Base-by-base conservation (phyloP, 208 protist species). In the Tritrichomonas musculus region DNA sequence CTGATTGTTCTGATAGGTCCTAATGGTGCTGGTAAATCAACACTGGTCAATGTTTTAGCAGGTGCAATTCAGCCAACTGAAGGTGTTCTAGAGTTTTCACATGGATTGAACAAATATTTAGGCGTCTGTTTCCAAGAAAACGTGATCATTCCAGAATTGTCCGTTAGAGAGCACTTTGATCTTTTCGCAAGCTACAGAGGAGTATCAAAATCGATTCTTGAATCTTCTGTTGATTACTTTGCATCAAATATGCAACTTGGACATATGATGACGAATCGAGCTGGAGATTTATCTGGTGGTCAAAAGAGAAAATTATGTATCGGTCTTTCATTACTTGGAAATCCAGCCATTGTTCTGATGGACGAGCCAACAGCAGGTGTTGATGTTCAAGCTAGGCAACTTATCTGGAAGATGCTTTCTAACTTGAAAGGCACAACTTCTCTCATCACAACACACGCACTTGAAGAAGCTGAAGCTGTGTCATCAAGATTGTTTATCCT, bases 291-390 rank as follows among this genome's bases (percentile, higher is more conserved):
- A 49, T 92, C 77, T n/a, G 77, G 77, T 92, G 77, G 77, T 64
- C 41, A 92, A 27, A 92, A 92, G 47, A 92, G 77, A 92, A 92
- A 92, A 39, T 44, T 92, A 49, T 64, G 77, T 44, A 60, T 92
- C 55, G 77, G n/a, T 30, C 47, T 92, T 22, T 33, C 77, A n/a
- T 44, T 92, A 25, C 20, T 92, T n/a, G 77, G 77, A n/a, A 92
- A 92, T 39, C 77, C 77, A 60, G 41, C 77, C 47, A 92, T 92
- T 39, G 44, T 92, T 44, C 33, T 92, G 50, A 64, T 92, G 77
- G 77, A 92, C 55, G 77, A 92, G 27, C 77, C 77, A 92, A 64
- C 77, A 39, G 41, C 77, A 92, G 77, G 77, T 92, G 50, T 92
- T 27, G 77, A 92, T 92, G 47, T 60, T 39, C 47, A 64, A 39